Percentiles rank a stretch among this genome's conserved stretches.
Conservation (phyloP, 805 yeast genomes). For the Yarrowia yakushimensis region DNA sequence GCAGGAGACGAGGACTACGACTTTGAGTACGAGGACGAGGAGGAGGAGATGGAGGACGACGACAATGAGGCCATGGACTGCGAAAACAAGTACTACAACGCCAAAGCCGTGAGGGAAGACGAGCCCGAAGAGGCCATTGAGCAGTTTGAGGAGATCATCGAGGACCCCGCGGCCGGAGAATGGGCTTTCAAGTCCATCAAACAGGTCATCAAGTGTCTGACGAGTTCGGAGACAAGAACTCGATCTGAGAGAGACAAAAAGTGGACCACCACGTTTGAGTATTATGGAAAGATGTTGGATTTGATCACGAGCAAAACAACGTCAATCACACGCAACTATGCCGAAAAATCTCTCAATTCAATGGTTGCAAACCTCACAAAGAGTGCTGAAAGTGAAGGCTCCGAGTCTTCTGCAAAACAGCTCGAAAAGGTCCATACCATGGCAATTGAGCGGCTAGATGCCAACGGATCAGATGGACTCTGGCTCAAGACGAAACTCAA, state of each 20-base stretch:
- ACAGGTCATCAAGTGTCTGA: slow-evolving; percentile 38
- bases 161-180: slow-evolving; percentile 31
- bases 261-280: slow-evolving; percentile 30
- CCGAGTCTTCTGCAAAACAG: neutral
- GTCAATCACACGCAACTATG: slow-evolving; percentile 35
- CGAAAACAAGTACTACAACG: slow-evolving; percentile 41
- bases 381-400: slow-evolving; percentile 28
- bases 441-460: slow-evolving; percentile 33
- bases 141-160: slow-evolving; percentile 35
- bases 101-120: slow-evolving; percentile 39
- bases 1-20: slow-evolving; percentile 42
- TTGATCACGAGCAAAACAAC: slow-evolving; percentile 23
- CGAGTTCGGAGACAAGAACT: neutral
- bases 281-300: slow-evolving; percentile 31
- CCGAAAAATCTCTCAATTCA: slow-evolving; percentile 39
- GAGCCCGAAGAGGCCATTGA: slow-evolving; percentile 37
- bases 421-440: slow-evolving; percentile 34
- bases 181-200: slow-evolving; percentile 40
- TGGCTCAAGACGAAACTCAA: slow-evolving; percentile 36
- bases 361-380: slow-evolving; percentile 35
- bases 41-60: slow-evolving; percentile 35
- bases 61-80: slow-evolving; percentile 29
- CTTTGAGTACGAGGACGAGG: slow-evolving; percentile 42
- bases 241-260: slow-evolving; percentile 26
- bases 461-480: slow-evolving; percentile 35